phyloP scores from a whole-genome alignment of 2,329 filamentous ascomycete species.

The Diaporthe sp. region DNA sequence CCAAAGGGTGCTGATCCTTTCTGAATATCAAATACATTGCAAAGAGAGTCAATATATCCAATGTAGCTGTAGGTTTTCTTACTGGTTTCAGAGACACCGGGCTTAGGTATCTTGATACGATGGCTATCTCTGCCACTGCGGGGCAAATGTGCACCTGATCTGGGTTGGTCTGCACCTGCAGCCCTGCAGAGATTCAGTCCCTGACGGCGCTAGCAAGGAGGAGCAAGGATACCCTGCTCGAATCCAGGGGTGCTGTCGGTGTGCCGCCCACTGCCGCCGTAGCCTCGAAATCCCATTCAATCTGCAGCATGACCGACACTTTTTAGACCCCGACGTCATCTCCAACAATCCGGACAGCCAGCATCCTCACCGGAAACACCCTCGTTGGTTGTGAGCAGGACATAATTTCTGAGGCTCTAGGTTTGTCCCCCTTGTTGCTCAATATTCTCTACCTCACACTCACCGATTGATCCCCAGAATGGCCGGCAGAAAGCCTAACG shows the following conservation, averaged over 20 bases:
- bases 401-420: background rate
- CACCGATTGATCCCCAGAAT: background rate
- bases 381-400: background rate
- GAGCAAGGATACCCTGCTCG: background rate
- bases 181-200: background rate
- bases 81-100: background rate
- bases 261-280: too few species aligned
- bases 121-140: background rate
- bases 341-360: background rate
- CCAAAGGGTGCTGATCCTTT: too few species aligned
- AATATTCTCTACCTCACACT: background rate
- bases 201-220: background rate
- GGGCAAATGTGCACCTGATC: too few species aligned
- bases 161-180: background rate
- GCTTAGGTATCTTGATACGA: background rate
- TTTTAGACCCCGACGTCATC: conserved; percentile 9
- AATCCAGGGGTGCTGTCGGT: background rate
- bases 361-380: background rate
- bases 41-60: too few species aligned
- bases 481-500: conserved; percentile 4
- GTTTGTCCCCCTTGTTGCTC: background rate
- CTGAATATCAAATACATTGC: too few species aligned
- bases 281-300: conserved; percentile 12
- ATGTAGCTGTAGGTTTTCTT: too few species aligned
- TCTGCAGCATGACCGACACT: background rate